These are phyloP conservation scores for Talaromyces wortmannii DNA, from an alignment of 495 filamentous ascomycete species.

Conservation along the genomic window DNA sequence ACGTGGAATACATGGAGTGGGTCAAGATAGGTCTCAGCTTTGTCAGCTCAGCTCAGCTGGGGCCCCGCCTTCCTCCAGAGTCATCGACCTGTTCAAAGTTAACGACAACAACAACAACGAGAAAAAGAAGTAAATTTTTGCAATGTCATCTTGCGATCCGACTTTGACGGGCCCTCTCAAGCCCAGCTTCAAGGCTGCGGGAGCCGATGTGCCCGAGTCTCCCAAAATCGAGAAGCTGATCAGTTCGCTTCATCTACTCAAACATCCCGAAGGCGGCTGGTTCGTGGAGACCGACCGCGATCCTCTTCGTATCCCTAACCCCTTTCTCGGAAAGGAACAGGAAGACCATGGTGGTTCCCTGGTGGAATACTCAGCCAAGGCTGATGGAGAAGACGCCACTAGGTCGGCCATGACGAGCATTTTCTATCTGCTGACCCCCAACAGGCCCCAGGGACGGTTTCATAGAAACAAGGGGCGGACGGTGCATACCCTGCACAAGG, in stretches of 20 bases:
- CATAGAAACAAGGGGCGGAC: slow-evolving; percentile 54
- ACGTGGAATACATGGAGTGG: too few relatives aligned
- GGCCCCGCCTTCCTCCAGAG: too few relatives aligned
- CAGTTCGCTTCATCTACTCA: slow-evolving; percentile 29
- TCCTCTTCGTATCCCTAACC: slow-evolving; percentile 37
- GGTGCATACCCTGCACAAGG: slow-evolving; percentile 54
- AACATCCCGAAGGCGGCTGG: slow-evolving; percentile 61
- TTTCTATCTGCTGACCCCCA: slow-evolving; percentile 55
- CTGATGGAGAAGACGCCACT: slow-evolving; percentile 15
- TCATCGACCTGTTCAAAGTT: too few relatives aligned
- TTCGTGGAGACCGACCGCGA: slow-evolving; percentile 57
- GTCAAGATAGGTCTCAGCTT: too few relatives aligned
- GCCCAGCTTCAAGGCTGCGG: background rate
- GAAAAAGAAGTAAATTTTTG: background rate
- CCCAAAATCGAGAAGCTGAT: slow-evolving; percentile 32
- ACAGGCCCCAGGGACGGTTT: slow-evolving; percentile 46
- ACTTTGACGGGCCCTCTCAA: background rate
- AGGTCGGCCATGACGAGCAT: slow-evolving; percentile 47
- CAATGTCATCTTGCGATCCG: background rate
- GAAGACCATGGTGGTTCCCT: slow-evolving; percentile 3
- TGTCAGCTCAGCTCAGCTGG: too few relatives aligned
- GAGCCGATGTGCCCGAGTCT: slow-evolving; percentile 16
- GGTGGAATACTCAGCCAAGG: slow-evolving; percentile 7
- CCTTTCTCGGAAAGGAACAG: slow-evolving; percentile 26
- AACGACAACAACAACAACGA: too few relatives aligned